Evolutionary conservation across 208 protist genomes (phyloP).

Genomic region (Herpetomonas tarakana): DNA sequence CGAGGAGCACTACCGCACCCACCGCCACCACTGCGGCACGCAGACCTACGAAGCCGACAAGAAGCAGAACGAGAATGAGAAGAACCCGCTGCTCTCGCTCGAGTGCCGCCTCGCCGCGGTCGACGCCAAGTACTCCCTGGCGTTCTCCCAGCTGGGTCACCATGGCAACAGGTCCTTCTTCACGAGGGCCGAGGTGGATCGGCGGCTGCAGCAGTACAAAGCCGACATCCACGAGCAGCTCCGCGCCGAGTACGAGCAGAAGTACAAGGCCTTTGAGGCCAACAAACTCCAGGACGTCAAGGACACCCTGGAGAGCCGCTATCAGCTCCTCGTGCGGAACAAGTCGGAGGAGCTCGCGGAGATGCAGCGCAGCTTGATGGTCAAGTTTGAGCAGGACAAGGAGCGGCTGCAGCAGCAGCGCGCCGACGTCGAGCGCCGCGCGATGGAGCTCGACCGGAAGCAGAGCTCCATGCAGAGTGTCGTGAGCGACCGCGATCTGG

Average conservation of each 20-base stretch:
- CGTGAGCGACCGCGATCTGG: constrained; percentile 41
- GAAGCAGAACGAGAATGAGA: constrained; percentile 8
- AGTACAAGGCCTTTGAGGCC: constrained; percentile 61
- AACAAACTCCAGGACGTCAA: constrained; percentile 51
- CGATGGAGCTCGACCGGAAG: constrained; percentile 44
- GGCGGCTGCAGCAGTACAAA: constrained; percentile 66
- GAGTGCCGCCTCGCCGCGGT: constrained; percentile 83
- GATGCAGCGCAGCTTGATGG: constrained; percentile 44
- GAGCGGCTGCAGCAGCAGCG: constrained; percentile 48
- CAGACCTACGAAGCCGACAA: constrained; percentile 46
- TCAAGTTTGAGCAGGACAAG: constrained; percentile 62
- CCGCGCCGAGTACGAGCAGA: constrained; percentile 67
- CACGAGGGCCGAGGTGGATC: constrained; percentile 66
- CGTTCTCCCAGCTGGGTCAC: constrained; percentile 55
- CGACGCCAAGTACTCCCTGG: constrained; percentile 82
- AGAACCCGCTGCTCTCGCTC: constrained; percentile 52
- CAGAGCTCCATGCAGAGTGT: constrained; percentile 40
- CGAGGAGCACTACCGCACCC: constrained; percentile 6
- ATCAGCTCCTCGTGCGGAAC: constrained; percentile 38
- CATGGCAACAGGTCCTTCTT: constrained; percentile 22
- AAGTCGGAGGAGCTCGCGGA: constrained; percentile 69
- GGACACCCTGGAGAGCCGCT: constrained; percentile 49
- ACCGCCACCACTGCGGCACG: constrained; percentile 41
- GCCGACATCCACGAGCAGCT: constrained; percentile 72
- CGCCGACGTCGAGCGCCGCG: constrained; percentile 68